phyloP scores from a whole-genome alignment of 2,329 filamentous ascomycete genomes.

The Beauveria australis region DNA sequence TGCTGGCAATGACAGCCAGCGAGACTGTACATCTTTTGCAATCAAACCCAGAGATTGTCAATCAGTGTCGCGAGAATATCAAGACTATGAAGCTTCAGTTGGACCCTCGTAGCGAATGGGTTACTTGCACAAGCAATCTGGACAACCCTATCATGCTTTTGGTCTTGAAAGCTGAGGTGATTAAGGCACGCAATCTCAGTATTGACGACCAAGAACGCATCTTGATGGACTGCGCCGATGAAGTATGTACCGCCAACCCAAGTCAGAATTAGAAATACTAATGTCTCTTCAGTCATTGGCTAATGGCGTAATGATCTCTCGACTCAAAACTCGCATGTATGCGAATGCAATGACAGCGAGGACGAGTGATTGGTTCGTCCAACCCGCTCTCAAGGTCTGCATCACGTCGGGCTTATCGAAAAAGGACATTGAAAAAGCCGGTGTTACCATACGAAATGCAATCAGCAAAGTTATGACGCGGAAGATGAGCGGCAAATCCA shows the following conservation, averaged over 20 bases:
- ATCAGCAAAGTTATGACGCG: constrained; percentile 83
- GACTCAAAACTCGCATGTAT: constrained; percentile 71
- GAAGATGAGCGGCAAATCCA: constrained; percentile 39
- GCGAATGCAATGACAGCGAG: constrained; percentile 54
- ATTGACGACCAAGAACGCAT: constrained; percentile 74
- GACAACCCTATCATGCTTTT: constrained; percentile 87
- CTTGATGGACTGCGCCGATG: constrained; percentile 88
- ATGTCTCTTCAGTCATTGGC: constrained; percentile 54
- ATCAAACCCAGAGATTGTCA: constrained; percentile 73
- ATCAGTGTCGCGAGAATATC: constrained; percentile 76
- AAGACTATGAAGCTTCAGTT: constrained; percentile 77
- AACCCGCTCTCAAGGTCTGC: constrained; percentile 84
- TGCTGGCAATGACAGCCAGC: constrained; percentile 90
- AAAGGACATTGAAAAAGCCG: constrained; percentile 95
- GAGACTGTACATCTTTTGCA: constrained; percentile 84
- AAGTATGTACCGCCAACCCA: constrained; percentile 51
- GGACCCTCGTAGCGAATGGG: constrained; percentile 90
- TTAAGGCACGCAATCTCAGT: constrained; percentile 60
- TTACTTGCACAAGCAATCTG: constrained; percentile 66
- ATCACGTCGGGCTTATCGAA: constrained; percentile 79
- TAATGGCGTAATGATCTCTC: constrained; percentile 84
- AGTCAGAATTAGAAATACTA: constrained; percentile 7
- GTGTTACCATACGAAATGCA: constrained; percentile 77
- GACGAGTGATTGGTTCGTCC: constrained; percentile 61
- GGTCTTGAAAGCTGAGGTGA: constrained; percentile 73